Evolutionary conservation across 768 basidiomycete genomes (phyloP).

Genomic region (Coprinopsis strossmayeri): DNA sequence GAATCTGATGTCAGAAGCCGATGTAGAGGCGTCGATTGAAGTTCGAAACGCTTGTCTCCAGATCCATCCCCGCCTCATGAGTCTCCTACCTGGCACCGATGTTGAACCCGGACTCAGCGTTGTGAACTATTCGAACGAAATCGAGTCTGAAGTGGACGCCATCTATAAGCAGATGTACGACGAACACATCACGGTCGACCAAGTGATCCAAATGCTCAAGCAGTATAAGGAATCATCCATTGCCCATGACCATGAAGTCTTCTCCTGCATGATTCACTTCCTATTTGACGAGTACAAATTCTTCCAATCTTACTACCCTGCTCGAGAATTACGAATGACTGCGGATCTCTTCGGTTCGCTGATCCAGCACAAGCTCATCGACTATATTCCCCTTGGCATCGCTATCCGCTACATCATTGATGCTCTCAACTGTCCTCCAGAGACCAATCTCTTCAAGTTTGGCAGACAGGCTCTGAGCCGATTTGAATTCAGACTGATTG

Average conservation of each 20-base stretch:
- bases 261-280: constrained; percentile 99
- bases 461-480: constrained; percentile 85
- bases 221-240: constrained; percentile 78
- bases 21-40: constrained; percentile 83
- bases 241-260: constrained; percentile 87
- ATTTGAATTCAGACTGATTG: constrained; percentile 80
- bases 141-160: constrained; percentile 88
- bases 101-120: constrained; percentile 89
- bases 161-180: constrained; percentile 99
- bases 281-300: constrained; percentile 99
- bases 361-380: constrained; percentile 89
- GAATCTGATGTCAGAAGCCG: constrained; percentile 65
- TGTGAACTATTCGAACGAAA: constrained; percentile 80
- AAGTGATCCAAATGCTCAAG: constrained; percentile 85
- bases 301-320: constrained; percentile 94
- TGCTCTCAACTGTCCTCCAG: constrained; percentile 84
- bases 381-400: constrained; percentile 91
- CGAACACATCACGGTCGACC: constrained; percentile 89
- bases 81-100: constrained; percentile 78
- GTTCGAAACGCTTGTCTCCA: constrained; percentile 90
- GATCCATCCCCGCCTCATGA: constrained; percentile 95
- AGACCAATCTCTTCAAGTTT: constrained; percentile 92
- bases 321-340: constrained; percentile 92
- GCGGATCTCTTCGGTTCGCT: constrained; percentile 94
- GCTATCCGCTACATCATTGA: constrained; percentile 96